Evolutionary conservation across 257 asterid genomes (phyloP).

Genomic region (Fraxinus pennsylvanica): DNA sequence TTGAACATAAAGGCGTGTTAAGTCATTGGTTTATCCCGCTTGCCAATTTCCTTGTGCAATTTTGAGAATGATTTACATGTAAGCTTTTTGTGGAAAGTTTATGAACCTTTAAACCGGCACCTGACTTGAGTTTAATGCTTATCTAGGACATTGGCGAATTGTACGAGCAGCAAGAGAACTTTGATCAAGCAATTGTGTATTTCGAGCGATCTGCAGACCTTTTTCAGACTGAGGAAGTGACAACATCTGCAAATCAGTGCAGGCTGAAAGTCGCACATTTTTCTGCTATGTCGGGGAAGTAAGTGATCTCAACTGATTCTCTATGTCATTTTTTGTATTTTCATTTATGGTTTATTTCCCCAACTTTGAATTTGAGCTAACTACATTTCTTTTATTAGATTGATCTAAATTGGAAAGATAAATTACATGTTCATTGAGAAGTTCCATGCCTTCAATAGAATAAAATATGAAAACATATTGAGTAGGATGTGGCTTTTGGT

Average conservation of each 20-base stretch:
- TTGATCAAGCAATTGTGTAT: conserved; percentile 39
- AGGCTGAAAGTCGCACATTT: conserved; percentile 48
- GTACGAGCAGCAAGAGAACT: conserved; percentile 36
- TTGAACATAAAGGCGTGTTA: background rate
- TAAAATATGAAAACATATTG: background rate
- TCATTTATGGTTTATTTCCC: background rate
- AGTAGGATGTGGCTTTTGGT: conserved; percentile 12
- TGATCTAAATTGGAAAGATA: background rate
- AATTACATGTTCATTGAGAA: background rate
- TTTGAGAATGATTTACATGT: conserved; percentile 12
- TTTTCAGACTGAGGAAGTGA: conserved; percentile 40
- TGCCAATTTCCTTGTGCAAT: conserved; percentile 3
- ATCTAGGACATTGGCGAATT: conserved; percentile 43
- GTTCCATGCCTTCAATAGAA: background rate
- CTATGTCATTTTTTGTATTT: background rate
- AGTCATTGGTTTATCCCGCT: background rate
- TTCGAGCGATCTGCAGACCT: conserved; percentile 51
- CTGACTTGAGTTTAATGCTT: conserved; percentile 16
- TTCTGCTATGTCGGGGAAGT: conserved; percentile 46
- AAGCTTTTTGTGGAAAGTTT: background rate
- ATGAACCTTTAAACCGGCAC: conserved; percentile 9
- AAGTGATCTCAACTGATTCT: conserved; percentile 21
- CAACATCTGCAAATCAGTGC: conserved; percentile 43
- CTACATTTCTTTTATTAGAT: conserved; percentile 4
- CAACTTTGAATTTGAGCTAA: background rate